A percentile compares a stretch with the other conserved stretches of the same genome.
Conservation (phyloP, 2,329 filamentous ascomycete genomes). For the Coniella vitis region DNA sequence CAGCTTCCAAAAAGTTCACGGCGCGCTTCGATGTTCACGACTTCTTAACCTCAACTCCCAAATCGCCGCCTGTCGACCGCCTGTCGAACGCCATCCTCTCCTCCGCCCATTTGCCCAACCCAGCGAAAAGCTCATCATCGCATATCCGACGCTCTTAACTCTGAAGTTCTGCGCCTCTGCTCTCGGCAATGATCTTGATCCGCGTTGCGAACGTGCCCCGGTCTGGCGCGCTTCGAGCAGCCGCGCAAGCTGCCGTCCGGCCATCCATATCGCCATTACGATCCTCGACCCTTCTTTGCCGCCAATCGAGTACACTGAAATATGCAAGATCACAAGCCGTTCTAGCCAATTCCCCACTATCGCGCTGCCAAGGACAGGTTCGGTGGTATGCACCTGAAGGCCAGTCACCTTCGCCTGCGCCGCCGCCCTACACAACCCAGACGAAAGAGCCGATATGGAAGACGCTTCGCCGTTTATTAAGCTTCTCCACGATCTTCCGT, state of each 20-base stretch:
- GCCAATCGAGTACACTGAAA: background rate
- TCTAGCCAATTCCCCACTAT: too few species aligned
- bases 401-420: background rate
- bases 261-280: background rate
- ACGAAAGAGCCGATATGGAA: background rate
- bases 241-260: slow-evolving; percentile 2
- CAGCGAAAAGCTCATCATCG: too few species aligned
- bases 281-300: background rate
- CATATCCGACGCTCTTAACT: background rate
- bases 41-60: background rate
- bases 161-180: background rate
- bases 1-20: slow-evolving; percentile 7
- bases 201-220: slow-evolving; percentile 8
- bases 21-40: background rate
- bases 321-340: background rate
- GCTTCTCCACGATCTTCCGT: slow-evolving; percentile 29
- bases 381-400: slow-evolving; percentile 3
- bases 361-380: background rate
- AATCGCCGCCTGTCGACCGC: background rate
- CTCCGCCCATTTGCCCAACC: too few species aligned
- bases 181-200: slow-evolving; percentile 6
- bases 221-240: slow-evolving; percentile 9
- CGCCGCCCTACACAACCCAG: slow-evolving; percentile 1
- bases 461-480: slow-evolving; percentile 9
- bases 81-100: too few species aligned